These are phyloP conservation scores for Xylaria sp. DNA, from an alignment of 2,329 filamentous ascomycete genomes.

Conservation along the genomic window DNA sequence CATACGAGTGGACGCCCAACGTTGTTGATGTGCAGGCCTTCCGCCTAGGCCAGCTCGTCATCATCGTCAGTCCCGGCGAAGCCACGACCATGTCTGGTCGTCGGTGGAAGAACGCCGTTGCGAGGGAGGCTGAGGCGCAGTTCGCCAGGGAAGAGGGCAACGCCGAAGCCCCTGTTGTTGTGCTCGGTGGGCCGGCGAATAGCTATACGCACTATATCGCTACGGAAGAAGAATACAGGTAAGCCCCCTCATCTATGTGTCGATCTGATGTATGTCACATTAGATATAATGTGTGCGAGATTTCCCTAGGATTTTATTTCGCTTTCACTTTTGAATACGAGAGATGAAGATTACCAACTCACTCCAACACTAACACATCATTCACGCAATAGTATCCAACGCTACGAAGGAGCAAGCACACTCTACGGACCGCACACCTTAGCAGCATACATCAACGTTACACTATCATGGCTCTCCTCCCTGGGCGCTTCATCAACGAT, in stretches of 20 bases:
- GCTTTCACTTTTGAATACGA: not conserved
- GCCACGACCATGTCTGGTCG: conserved; percentile 93
- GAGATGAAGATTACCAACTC: not conserved
- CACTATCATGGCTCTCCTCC: conserved; percentile 74
- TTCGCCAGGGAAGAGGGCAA: conserved; percentile 58
- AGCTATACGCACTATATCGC: conserved; percentile 87
- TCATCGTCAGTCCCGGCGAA: conserved; percentile 87
- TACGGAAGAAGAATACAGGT: conserved; percentile 80
- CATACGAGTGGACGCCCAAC: conserved; percentile 91
- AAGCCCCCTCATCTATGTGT: conserved; percentile 33
- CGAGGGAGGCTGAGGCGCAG: conserved; percentile 59
- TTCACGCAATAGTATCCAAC: conserved; percentile 70
- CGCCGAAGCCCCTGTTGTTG: conserved; percentile 70
- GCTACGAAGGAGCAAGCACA: conserved; percentile 91
- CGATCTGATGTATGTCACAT: not conserved
- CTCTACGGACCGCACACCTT: conserved; percentile 86
- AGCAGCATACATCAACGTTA: conserved; percentile 87
- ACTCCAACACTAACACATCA: conserved; percentile 39
- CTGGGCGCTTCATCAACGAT: conserved; percentile 62
- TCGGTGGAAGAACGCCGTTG: conserved; percentile 81
- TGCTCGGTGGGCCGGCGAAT: conserved; percentile 89
- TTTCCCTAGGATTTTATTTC: not conserved
- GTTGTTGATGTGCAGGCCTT: conserved; percentile 89
- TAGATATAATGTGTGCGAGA: not conserved
- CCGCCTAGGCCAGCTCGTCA: conserved; percentile 83